Base-by-base conservation (phyloP, 1,284 basidiomycete species). In the Peniophora sp. region DNA sequence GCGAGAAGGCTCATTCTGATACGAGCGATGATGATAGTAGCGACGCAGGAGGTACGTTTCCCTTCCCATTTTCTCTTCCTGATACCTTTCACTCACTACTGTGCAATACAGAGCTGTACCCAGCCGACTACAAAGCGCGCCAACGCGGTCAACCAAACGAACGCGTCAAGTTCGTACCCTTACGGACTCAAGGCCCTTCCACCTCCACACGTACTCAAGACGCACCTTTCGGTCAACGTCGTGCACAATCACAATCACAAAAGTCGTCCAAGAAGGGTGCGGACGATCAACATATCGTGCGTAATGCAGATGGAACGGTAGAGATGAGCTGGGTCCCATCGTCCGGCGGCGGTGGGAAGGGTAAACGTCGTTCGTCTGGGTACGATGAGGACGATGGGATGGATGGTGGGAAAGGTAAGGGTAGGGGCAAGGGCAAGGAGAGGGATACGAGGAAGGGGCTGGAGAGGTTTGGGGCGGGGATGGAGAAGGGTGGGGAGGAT, bases 381-480 rank as follows among this genome's bases (percentile, higher is more conserved):
- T 58, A 56, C 16, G 68, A 72, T 49, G 65, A 64, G 32, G 69
- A 69, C 36, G 65, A 63, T 24, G 58, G 56, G 5, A 5, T n/a
- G 19, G 56, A 53, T n/a, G 64, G 65, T 52, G 62, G 60, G 54
- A 60, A 58, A 34, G 53, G 57, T 41, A 68, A 67, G 56, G 55
- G 54, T 38, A 71, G 68, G 58, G 67, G 65, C 47, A 71, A 71
- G 49, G 55, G 54, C 38, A 71, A 69, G 58, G 67, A 65, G 47
- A 71, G 71, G 49, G 68, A 70, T 44, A 67, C 66, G 55, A 69
- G 76, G 58, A 82, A 83, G 61, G 82, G 83, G 17, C 80, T 85
- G 38, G 88, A 94, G 64, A 73, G 67, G 54, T 96, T 92, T 65
- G 95, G 87, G 46, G 86, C 79, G 45, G 93, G 88, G 24, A 74